These are phyloP conservation scores for Athelia sp. DNA, from an alignment of 1,284 basidiomycete species.

Conservation along the genomic window DNA sequence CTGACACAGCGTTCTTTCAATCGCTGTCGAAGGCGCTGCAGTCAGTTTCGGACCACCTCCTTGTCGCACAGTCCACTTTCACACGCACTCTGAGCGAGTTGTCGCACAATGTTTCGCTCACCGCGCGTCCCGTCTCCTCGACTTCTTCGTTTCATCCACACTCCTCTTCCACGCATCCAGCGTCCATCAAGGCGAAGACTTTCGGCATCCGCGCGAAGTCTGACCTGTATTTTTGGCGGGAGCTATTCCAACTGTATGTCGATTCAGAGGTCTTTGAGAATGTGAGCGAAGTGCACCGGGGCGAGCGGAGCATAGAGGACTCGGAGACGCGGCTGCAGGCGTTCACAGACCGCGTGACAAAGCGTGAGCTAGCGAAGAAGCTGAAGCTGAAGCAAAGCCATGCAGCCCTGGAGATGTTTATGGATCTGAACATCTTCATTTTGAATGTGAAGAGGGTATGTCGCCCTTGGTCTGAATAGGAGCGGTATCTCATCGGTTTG, in stretches of 20 bases:
- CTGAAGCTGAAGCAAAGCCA: conserved; percentile 62
- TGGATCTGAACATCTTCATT: conserved; percentile 78
- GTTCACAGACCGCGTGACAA: conserved; percentile 69
- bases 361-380: conserved; percentile 51
- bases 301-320: conserved; percentile 73
- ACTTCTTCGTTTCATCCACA: conserved; percentile 33
- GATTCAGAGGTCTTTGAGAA: conserved; percentile 88
- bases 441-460: conserved; percentile 80
- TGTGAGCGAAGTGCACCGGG: conserved; percentile 64
- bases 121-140: conserved; percentile 55
- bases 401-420: conserved; percentile 72
- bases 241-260: conserved; percentile 86
- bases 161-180: conserved; percentile 35
- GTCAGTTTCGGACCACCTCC: conserved; percentile 64
- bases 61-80: conserved; percentile 61
- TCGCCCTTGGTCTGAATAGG: background rate
- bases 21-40: conserved; percentile 71
- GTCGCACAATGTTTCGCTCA: conserved; percentile 52
- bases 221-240: conserved; percentile 90
- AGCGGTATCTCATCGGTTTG: background rate
- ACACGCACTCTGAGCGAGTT: conserved; percentile 55
- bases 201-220: conserved; percentile 27
- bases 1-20: conserved; percentile 82
- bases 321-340: conserved; percentile 66
- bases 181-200: conserved; percentile 10